Conservation (phyloP, 495 filamentous ascomycete genomes). For the Penicillium herquei region DNA sequence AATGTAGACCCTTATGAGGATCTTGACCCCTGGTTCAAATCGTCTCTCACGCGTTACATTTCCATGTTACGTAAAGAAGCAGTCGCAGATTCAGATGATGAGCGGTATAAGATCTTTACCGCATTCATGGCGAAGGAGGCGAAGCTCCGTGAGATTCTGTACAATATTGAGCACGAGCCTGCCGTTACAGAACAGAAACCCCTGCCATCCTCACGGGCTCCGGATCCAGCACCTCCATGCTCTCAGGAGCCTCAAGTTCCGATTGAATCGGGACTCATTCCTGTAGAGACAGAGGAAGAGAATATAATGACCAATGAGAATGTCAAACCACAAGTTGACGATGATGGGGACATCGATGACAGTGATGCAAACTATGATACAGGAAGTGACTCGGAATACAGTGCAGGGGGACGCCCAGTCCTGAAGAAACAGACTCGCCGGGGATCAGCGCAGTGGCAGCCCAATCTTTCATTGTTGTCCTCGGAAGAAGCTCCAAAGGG, state of each 20-base stretch:
- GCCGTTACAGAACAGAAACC: constrained; percentile 9
- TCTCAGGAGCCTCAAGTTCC: constrained; percentile 14
- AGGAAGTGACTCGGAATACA: constrained; percentile 33
- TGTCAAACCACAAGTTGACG: constrained; percentile 16
- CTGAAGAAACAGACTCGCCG: constrained; percentile 19
- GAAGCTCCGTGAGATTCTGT: constrained; percentile 52
- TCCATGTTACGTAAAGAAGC: constrained; percentile 55
- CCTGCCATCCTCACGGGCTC: constrained; percentile 10
- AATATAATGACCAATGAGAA: constrained; percentile 8
- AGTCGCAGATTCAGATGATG: constrained; percentile 47
- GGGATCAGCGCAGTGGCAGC: constrained; percentile 12
- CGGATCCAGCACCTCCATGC: constrained; percentile 6
- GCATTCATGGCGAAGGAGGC: constrained; percentile 51
- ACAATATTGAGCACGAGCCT: constrained; percentile 45
- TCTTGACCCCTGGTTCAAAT: constrained; percentile 53
- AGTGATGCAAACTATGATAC: constrained; percentile 8
- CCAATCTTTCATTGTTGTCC: constrained; percentile 11
- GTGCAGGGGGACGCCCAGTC: constrained; percentile 50
- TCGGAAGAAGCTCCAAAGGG: constrained; percentile 8
- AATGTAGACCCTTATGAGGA: constrained; percentile 45
- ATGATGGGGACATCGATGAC: constrained; percentile 12
- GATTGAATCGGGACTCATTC: constrained; percentile 37
- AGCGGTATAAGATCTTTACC: constrained; percentile 52
- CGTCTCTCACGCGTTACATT: constrained; percentile 51
- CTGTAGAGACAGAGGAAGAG: constrained; percentile 31